phyloP scores from a whole-genome alignment of 2,329 filamentous ascomycete species.

The Aspergillus pseudoglaucus region DNA sequence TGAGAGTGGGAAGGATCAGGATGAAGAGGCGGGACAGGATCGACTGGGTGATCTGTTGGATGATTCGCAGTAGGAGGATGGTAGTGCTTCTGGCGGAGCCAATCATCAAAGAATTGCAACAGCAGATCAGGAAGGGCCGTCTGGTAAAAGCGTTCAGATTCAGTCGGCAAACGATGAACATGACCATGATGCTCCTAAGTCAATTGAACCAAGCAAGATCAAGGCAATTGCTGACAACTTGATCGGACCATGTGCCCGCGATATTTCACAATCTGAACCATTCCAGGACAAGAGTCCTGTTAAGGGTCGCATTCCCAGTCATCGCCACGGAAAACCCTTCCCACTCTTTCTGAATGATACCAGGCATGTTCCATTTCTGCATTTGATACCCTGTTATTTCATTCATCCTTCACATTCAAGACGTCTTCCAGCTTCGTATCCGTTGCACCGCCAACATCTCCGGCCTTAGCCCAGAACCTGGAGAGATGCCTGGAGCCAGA shows the following conservation, averaged over 20 bases:
- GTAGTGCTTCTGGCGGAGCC: no score
- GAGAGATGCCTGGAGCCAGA: slow-evolving; percentile 47
- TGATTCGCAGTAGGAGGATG: no score
- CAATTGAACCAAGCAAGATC: neutral
- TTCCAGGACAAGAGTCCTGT: neutral
- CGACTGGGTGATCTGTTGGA: neutral
- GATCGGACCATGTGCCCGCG: neutral
- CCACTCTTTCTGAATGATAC: neutral
- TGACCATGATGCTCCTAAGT: no score
- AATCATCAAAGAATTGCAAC: no score
- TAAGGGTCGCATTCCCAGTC: neutral
- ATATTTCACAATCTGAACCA: neutral
- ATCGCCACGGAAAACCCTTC: neutral
- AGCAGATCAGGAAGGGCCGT: no score
- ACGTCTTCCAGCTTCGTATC: slow-evolving; percentile 43
- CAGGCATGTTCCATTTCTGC: neutral
- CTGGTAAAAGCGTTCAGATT: no score
- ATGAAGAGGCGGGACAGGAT: neutral
- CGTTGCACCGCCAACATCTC: slow-evolving; percentile 39
- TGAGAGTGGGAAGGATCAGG: slow-evolving; percentile 1
- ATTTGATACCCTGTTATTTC: slow-evolving; percentile 11
- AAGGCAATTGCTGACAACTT: neutral
- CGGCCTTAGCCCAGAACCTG: slow-evolving; percentile 46
- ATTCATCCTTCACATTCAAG: slow-evolving; percentile 31
- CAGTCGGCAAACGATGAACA: no score